phyloP scores from a whole-genome alignment of 1,284 basidiomycete genomes.

The Phellinidium pouzarii region DNA sequence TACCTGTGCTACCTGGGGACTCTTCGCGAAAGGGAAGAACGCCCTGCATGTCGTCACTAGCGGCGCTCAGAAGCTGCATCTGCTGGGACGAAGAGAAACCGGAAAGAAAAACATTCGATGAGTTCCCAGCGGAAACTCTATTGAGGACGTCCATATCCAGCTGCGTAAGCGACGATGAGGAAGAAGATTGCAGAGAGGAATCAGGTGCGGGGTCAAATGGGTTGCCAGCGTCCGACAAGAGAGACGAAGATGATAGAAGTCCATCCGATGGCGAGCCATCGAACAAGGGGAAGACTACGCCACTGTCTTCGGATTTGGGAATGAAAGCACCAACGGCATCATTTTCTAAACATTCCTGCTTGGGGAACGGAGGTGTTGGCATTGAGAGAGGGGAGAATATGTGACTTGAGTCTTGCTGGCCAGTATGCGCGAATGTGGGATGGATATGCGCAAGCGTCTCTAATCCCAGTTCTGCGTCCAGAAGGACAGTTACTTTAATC shows the following conservation, averaged over 20 bases:
- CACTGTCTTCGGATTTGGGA: constrained; percentile 13
- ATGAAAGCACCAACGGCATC: constrained; percentile 8
- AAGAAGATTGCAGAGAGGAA: neutral
- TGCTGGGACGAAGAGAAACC: constrained; percentile 7
- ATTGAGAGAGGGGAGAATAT: neutral
- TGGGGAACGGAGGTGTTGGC: constrained; percentile 10
- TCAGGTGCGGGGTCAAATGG: constrained; percentile 11
- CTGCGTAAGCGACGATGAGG: constrained; percentile 1
- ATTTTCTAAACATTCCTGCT: neutral
- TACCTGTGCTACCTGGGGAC: constrained; percentile 12
- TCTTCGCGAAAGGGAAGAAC: constrained; percentile 13
- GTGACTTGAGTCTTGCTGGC: neutral
- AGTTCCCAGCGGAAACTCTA: neutral
- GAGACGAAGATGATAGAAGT: constrained; percentile 13
- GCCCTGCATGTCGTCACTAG: constrained; percentile 19
- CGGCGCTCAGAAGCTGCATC: constrained; percentile 1
- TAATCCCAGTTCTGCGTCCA: neutral
- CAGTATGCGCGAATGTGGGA: neutral
- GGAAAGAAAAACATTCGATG: constrained; percentile 1
- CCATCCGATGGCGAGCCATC: constrained; percentile 9
- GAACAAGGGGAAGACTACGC: constrained; percentile 5
- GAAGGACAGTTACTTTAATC: neutral
- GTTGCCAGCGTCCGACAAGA: constrained; percentile 1
- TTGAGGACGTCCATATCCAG: constrained; percentile 15
- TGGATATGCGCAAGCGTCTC: neutral